Evolutionary conservation across 2,329 filamentous ascomycete species (phyloP), one percentile per base, ranked within the genome.

Genomic region (Colletotrichum australisinense): DNA sequence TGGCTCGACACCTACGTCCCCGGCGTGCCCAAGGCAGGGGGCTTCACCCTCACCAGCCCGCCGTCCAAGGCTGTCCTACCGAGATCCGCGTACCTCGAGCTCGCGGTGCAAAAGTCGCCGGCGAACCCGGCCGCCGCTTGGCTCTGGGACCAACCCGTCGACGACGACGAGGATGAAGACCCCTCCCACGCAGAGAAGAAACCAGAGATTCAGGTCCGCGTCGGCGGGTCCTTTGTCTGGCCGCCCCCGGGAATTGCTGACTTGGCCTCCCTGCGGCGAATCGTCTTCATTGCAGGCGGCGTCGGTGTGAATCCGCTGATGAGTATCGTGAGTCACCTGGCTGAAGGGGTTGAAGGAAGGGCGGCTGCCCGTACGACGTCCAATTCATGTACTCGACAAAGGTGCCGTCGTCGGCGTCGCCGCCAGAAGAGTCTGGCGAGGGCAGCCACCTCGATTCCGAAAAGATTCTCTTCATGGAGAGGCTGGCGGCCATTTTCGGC

Each of bases 1-100:
- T 98, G 95, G 94, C 88, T 98, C 69, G 95, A 98, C 80, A 92
- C 95, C 7, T 92, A 93, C 80, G 89, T 95, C 66, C 94, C 95
- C 1, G 86, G 85, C 49, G 84, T 94, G 57, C 78, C 88, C 56
- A 91, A 93, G 80, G 92, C 94, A 4, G 95, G 95, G 42, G 95
- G 95, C 71, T 98, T 97, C 85, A 97, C 95, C 55, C 93, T 97
- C 75, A 96, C 94, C 7, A 97, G 94, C 1, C 85, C 93, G 0
- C 94, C 94, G 0, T 88, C 87, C 55, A 84, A 87, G 67, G 88
- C 90, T 3, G 74, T 81, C 26, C 73, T 69, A 9, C 65, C 65
- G 7, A 38, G 64, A 7, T 32, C 63, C 11, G 81, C 83, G 0
- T 94, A 92, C 81, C 83, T 97, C 59, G 95, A 97, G 81, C 88